Percentiles rank a stretch among this genome's conserved stretches.
These are phyloP conservation scores for Micromonas pusilla DNA, from an alignment of 139 green algal genomes.

Conservation along the genomic window DNA sequence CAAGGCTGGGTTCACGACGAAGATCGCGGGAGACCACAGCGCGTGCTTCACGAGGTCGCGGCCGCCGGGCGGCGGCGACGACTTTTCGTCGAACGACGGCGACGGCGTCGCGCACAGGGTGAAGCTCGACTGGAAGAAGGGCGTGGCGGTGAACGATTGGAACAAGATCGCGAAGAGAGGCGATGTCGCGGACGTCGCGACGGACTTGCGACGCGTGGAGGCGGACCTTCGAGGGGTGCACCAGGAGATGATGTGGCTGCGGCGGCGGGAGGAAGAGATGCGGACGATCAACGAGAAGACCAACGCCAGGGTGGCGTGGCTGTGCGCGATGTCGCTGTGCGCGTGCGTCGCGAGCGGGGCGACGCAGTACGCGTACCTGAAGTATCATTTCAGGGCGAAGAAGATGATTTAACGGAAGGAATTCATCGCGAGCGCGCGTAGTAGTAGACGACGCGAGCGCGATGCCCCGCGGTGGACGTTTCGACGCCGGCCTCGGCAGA, in stretches of 20 bases:
- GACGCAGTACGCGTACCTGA: conserved; percentile 79
- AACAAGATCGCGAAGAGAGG: conserved; percentile 87
- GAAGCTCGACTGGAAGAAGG: conserved; percentile 76
- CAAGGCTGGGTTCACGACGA: conserved; percentile 73
- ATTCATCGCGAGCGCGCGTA: too few species aligned
- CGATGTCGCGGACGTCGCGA: conserved; percentile 70
- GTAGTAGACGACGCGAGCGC: too few species aligned
- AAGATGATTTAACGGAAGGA: conserved; percentile 48
- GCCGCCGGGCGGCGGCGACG: not conserved
- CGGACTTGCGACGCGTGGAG: conserved; percentile 11
- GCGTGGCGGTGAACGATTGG: conserved; percentile 79
- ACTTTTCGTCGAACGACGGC: too few species aligned
- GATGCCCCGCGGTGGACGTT: too few species aligned
- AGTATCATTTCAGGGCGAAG: conserved; percentile 48
- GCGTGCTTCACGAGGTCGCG: conserved; percentile 61
- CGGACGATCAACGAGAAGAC: conserved; percentile 83
- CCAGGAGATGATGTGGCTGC: conserved; percentile 66
- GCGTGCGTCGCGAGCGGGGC: conserved; percentile 59
- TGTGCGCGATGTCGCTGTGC: conserved; percentile 65
- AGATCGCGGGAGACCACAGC: conserved; percentile 72
- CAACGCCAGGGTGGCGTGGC: conserved; percentile 76
- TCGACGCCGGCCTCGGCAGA: too few species aligned
- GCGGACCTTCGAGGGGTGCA: conserved; percentile 19
- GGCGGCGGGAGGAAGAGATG: conserved; percentile 75
- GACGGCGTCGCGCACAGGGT: conserved; percentile 56